Evolutionary conservation across 2,329 filamentous ascomycete genomes (phyloP).

Genomic region (Aspergillus spinulosporus): DNA sequence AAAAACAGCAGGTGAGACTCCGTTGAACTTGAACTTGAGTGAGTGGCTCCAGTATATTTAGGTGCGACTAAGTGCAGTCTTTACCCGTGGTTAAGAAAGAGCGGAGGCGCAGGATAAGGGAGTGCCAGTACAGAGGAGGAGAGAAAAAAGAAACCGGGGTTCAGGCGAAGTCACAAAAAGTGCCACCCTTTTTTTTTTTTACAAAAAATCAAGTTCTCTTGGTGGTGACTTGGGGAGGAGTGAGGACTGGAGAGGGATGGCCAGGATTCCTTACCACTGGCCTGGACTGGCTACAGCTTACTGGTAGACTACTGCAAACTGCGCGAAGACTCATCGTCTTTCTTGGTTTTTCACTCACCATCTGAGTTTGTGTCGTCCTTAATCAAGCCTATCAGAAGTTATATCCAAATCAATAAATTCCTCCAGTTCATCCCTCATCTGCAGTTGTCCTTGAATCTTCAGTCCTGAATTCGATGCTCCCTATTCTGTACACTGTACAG

Average conservation of each 20-base stretch:
- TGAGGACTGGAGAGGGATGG: conserved; percentile 5
- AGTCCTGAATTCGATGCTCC: background rate
- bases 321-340: background rate
- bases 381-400: background rate
- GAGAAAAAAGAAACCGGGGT: background rate
- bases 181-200: conserved; percentile 5
- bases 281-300: background rate
- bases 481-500: background rate
- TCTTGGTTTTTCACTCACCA: background rate
- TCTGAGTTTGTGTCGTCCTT: too few species aligned
- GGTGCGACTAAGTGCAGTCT: conserved; percentile 1
- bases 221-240: background rate
- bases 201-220: background rate
- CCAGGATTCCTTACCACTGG: conserved; percentile 15
- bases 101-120: background rate
- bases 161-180: conserved; percentile 1
- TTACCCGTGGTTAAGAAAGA: conserved; percentile 3
- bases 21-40: conserved; percentile 7
- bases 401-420: background rate
- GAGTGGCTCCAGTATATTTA: conserved; percentile 13
- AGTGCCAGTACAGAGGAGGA: background rate
- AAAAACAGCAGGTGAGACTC: conserved; percentile 15
- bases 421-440: background rate
- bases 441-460: background rate
- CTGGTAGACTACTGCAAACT: background rate